A percentile compares a stretch with the other conserved stretches of the same genome.
Conservation (phyloP, 208 protist genomes). For the Tritrichomonas musculus region DNA sequence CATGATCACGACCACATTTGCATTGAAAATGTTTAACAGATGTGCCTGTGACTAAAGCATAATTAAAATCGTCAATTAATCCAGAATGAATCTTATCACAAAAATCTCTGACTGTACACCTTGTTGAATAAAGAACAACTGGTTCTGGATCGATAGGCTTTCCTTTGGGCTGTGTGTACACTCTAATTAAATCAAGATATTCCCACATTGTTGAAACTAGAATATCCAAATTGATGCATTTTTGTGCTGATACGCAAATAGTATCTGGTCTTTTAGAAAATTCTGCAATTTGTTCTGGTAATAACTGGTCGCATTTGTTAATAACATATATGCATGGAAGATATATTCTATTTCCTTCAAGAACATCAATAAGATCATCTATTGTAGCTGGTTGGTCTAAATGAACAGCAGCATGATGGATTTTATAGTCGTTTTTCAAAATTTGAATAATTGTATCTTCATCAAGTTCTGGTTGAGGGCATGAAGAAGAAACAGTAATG, state of each 20-base stretch:
- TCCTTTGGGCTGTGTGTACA: slow-evolving; percentile 10
- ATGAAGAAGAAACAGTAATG: slow-evolving; percentile 51
- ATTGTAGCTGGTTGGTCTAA: slow-evolving; percentile 83
- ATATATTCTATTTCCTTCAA: slow-evolving; percentile 82
- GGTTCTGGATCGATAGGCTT: background rate
- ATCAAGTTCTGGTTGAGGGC: slow-evolving; percentile 33
- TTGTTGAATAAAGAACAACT: background rate
- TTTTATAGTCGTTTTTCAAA: slow-evolving; percentile 68
- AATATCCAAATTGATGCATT: background rate
- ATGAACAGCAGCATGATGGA: slow-evolving; percentile 86
- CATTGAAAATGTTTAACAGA: slow-evolving; percentile 2
- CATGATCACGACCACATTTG: background rate
- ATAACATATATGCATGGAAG: slow-evolving; percentile 55
- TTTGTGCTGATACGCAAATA: slow-evolving; percentile 1
- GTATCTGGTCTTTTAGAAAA: background rate
- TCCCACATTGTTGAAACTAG: slow-evolving; percentile 11
- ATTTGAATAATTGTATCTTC: slow-evolving; percentile 38
- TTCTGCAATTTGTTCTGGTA: background rate
- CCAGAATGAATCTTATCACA: slow-evolving; percentile 30
- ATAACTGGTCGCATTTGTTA: slow-evolving; percentile 48
- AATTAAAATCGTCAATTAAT: background rate
- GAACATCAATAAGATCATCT: slow-evolving; percentile 94
- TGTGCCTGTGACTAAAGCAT: slow-evolving; percentile 20
- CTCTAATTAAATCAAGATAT: background rate
- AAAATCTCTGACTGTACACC: background rate